phyloP scores from a whole-genome alignment of 192 early-diverging fungal species.

The Powellomyces hirtus region DNA sequence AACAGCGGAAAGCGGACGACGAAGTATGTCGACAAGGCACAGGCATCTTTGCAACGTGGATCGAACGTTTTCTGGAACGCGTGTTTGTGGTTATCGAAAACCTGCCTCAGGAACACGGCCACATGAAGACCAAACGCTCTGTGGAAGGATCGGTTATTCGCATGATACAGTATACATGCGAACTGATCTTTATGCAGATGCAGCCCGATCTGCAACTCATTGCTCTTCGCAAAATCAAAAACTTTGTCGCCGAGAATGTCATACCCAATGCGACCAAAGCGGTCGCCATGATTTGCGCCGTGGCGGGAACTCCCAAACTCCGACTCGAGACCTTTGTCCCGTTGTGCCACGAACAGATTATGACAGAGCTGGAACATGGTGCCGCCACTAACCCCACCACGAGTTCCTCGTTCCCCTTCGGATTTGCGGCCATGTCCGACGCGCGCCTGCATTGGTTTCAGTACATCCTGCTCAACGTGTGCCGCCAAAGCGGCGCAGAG shows the following conservation, averaged over 20 bases:
- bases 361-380: slow-evolving; percentile 62
- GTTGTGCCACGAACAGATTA: slow-evolving; percentile 54
- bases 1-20: slow-evolving; percentile 64
- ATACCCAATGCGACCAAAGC: slow-evolving; percentile 69
- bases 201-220: slow-evolving; percentile 63
- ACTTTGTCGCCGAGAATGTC: slow-evolving; percentile 57
- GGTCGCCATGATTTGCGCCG: slow-evolving; percentile 54
- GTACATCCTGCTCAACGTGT: slow-evolving; percentile 53
- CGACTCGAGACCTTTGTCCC: slow-evolving; percentile 59
- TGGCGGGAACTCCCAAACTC: slow-evolving; percentile 39
- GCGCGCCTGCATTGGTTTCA: slow-evolving; percentile 79
- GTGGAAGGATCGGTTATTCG: slow-evolving; percentile 5
- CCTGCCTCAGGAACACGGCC: slow-evolving; percentile 62
- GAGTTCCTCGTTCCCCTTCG: slow-evolving; percentile 40
- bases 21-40: slow-evolving; percentile 68
- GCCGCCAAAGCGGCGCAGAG: slow-evolving; percentile 46
- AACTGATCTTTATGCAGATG: slow-evolving; percentile 67
- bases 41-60: slow-evolving; percentile 83
- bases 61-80: slow-evolving; percentile 75
- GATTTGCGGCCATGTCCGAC: slow-evolving; percentile 56
- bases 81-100: slow-evolving; percentile 78
- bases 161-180: slow-evolving; percentile 57
- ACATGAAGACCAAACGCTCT: slow-evolving; percentile 4
- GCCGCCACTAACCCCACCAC: slow-evolving; percentile 49
- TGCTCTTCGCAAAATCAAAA: slow-evolving; percentile 56